These are phyloP conservation scores for Schwanniomyces etchellsii DNA, from an alignment of 1,139 yeast genomes.

Conservation along the genomic window DNA sequence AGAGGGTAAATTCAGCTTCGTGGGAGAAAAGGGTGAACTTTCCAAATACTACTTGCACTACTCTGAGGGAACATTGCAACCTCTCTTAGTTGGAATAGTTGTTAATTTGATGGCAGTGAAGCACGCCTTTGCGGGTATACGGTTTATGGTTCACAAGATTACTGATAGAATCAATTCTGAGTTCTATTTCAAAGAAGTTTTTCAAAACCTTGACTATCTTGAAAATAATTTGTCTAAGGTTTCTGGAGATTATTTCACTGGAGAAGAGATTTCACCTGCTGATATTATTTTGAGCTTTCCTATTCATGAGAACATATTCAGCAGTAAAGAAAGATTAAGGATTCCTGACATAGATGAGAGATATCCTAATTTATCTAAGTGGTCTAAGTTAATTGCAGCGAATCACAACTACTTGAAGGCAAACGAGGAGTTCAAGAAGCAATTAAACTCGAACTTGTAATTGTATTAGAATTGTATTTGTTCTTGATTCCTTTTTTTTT, in stretches of 20 bases:
- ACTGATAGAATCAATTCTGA: conserved; percentile 19
- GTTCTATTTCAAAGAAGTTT: conserved; percentile 23
- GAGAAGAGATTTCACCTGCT: conserved; percentile 31
- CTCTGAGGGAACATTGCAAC: conserved; percentile 36
- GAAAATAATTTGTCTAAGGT: conserved; percentile 22
- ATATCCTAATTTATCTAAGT: conserved; percentile 22
- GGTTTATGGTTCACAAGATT: conserved; percentile 19
- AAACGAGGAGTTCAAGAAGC: conserved; percentile 10
- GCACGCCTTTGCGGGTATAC: conserved; percentile 26
- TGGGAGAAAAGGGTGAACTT: conserved; percentile 18
- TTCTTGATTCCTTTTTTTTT: too few relatives aligned
- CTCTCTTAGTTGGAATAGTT: conserved; percentile 25
- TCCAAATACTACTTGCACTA: conserved; percentile 34
- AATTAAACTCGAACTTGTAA: conserved; percentile 1
- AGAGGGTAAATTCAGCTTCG: conserved; percentile 19
- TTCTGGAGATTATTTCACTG: conserved; percentile 28
- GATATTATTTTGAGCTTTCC: conserved; percentile 37
- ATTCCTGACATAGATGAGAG: conserved; percentile 5
- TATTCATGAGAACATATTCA: conserved; percentile 16
- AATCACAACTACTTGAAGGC: conserved; percentile 19
- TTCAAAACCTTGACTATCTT: conserved; percentile 22
- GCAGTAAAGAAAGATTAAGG: conserved; percentile 9
- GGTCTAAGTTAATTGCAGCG: conserved; percentile 16
- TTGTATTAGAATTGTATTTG: too few relatives aligned
- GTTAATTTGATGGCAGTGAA: conserved; percentile 20